These are phyloP conservation scores for Cucumis cinereus DNA, from an alignment of 306 rosid genomes.

Conservation along the genomic window DNA sequence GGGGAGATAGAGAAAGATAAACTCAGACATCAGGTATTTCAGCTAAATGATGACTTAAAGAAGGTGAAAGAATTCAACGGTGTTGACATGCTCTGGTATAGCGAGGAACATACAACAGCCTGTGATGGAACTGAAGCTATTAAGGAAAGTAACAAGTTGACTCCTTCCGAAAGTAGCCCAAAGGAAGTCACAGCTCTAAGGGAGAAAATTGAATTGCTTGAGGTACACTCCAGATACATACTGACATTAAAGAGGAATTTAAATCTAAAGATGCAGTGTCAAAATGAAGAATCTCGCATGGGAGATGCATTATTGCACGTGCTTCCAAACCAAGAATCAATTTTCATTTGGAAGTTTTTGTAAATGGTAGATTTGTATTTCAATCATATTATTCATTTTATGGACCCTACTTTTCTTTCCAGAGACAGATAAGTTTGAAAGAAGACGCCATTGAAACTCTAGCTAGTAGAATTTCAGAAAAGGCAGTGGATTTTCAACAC, in stretches of 20 bases:
- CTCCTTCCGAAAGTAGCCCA: constrained; percentile 27
- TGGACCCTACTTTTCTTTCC: constrained; percentile 7
- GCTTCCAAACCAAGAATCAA: constrained; percentile 1
- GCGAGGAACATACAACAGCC: constrained; percentile 25
- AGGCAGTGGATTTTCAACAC: constrained; percentile 64
- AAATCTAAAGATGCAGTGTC: neutral
- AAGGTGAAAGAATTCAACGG: constrained; percentile 38
- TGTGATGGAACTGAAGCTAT: constrained; percentile 31
- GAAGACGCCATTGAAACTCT: constrained; percentile 61
- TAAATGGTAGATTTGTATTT: neutral
- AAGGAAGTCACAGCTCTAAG: constrained; percentile 55
- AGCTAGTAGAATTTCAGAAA: constrained; percentile 37
- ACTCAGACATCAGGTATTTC: constrained; percentile 49
- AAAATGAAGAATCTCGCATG: neutral
- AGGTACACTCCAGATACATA: constrained; percentile 42
- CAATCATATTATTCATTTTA: neutral
- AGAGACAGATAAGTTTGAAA: constrained; percentile 54
- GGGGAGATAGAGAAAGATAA: constrained; percentile 70
- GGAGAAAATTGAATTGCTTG: constrained; percentile 65
- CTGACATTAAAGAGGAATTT: constrained; percentile 3
- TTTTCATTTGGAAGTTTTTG: neutral
- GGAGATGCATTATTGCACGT: neutral
- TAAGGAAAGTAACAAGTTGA: constrained; percentile 28
- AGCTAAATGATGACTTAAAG: constrained; percentile 46
- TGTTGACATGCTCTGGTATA: constrained; percentile 55